phyloP scores from a whole-genome alignment of 768 basidiomycete species.

The Boletus pseudo-olivaceus region DNA sequence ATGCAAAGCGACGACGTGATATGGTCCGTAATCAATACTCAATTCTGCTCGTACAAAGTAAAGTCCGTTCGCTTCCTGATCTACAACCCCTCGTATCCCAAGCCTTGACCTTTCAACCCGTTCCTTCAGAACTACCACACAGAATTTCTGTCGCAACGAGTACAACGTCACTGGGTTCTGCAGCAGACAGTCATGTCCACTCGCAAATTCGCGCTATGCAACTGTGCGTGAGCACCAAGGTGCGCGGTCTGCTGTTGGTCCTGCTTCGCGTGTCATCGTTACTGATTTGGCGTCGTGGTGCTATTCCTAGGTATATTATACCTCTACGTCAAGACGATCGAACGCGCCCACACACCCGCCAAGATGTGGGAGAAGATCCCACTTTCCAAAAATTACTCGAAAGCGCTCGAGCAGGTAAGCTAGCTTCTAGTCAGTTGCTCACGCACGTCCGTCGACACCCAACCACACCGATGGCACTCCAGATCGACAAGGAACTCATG shows the following conservation, averaged over 20 bases:
- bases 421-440: not conserved
- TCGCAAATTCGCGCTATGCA: constrained; percentile 97
- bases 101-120: not conserved
- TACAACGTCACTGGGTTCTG: constrained; percentile 98
- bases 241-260: constrained; percentile 25
- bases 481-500: constrained; percentile 95
- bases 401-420: constrained; percentile 88
- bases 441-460: not conserved
- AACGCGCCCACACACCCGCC: constrained; percentile 93
- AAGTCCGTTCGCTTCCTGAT: constrained; percentile 57
- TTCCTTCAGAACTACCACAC: constrained; percentile 75
- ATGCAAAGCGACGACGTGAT: constrained; percentile 99
- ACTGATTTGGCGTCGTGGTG: not conserved
- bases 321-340: constrained; percentile 96
- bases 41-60: constrained; percentile 99
- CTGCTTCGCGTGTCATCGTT: not conserved
- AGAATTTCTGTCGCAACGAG: constrained; percentile 98
- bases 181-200: constrained; percentile 89
- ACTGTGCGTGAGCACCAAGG: constrained; percentile 98
- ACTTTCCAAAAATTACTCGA: constrained; percentile 90
- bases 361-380: constrained; percentile 98
- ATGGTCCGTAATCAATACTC: constrained; percentile 91
- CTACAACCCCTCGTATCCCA: not conserved
- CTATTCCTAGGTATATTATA: constrained; percentile 67
- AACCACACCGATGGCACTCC: not conserved